Base-by-base conservation (phyloP, 1,284 basidiomycete genomes). In the Marasmius fiardii region DNA sequence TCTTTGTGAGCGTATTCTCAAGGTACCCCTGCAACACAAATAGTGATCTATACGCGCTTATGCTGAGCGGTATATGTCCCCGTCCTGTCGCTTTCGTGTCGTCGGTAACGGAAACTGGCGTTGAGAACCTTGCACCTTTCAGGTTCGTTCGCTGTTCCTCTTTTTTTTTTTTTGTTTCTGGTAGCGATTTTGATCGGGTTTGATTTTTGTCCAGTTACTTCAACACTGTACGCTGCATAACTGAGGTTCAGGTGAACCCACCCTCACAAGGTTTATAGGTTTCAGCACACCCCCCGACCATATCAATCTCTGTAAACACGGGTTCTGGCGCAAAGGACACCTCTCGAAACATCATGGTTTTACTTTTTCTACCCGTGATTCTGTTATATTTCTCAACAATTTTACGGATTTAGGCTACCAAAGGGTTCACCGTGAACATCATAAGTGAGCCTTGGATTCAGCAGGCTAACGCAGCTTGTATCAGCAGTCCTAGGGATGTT, bases 11-110 rank as follows among this genome's bases (percentile, higher is more conserved):
- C 44, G 12, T 20, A 23, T 6, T 39, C 16, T 12, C 33, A 55
- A 23, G 10, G 24, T 4, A 26, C 33, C 28, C 35, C 16, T 37
- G 41, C 34, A 11, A 39, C 21, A 31, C 43, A 33, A 41, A 24
- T 54, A 75, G 76, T 49, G 64, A 68, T 51, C 26, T 79, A 3
- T 80, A 83, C 61, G 65, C 70, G 45, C 64, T 87, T 56, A 71
- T 87, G 70, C 77, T 81, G 21, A 78, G 79, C n/a, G 83, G 81
- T 2, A 77, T 88, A 44, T 74, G 76, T 20, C 88, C 88, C 0
- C 75, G 88, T 43, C 88, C 88, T 2, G 77, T 90, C 53, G 88
- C 82, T 0, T 87, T 90, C 59, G 78, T 88, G 4, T 88, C 87
- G 7, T 80, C 80, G 7, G 59, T 85, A 35, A 74, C 76, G 0